Percentiles rank a stretch among this genome's conserved stretches.
These are phyloP conservation scores for Ophiostoma angusticollis DNA, from an alignment of 2,329 filamentous ascomycete species.

Conservation along the genomic window DNA sequence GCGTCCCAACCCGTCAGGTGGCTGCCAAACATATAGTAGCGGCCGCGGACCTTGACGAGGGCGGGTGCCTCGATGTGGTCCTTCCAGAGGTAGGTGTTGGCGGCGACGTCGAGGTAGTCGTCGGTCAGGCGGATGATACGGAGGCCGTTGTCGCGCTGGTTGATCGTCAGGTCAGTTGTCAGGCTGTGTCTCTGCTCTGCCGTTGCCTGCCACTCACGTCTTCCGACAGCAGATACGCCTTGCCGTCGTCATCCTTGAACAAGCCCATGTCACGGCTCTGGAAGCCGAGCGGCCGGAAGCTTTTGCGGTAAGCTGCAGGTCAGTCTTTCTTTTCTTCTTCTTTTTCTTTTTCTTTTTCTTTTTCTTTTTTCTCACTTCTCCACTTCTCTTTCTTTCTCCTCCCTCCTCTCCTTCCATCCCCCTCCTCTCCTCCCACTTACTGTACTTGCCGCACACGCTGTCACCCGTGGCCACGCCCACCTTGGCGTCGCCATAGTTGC, in stretches of 20 bases:
- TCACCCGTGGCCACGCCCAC: slow-evolving; percentile 24
- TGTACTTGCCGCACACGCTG: slow-evolving; percentile 48
- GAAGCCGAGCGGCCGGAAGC: slow-evolving; percentile 21
- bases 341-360: not conserved
- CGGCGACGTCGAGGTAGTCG: slow-evolving; percentile 14
- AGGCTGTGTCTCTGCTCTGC: not conserved
- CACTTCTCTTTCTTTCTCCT: not conserved
- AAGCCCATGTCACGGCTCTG: slow-evolving; percentile 39
- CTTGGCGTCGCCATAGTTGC: slow-evolving; percentile 22
- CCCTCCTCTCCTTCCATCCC: slow-evolving; percentile 31
- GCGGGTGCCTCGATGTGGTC: slow-evolving; percentile 39
- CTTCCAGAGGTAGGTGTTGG: slow-evolving; percentile 14
- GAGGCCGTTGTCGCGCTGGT: slow-evolving; percentile 14
- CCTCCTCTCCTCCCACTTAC: slow-evolving; percentile 1
- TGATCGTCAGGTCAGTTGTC: not conserved
- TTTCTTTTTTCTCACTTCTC: not conserved
- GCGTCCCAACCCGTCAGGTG: slow-evolving; percentile 30
- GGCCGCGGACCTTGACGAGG: slow-evolving; percentile 35
- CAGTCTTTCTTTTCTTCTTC: not conserved
- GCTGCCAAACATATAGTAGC: slow-evolving; percentile 43
- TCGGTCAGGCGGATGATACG: slow-evolving; percentile 15
- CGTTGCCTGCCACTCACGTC: slow-evolving; percentile 32
- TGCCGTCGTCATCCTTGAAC: slow-evolving; percentile 49
- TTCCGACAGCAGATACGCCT: slow-evolving; percentile 48
- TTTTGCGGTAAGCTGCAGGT: slow-evolving; percentile 17